A percentile compares a stretch with the other conserved stretches of the same genome.
Evolutionary conservation across 192 early-diverging fungal species (phyloP).

Genomic region (Spizellomyces sp.): DNA sequence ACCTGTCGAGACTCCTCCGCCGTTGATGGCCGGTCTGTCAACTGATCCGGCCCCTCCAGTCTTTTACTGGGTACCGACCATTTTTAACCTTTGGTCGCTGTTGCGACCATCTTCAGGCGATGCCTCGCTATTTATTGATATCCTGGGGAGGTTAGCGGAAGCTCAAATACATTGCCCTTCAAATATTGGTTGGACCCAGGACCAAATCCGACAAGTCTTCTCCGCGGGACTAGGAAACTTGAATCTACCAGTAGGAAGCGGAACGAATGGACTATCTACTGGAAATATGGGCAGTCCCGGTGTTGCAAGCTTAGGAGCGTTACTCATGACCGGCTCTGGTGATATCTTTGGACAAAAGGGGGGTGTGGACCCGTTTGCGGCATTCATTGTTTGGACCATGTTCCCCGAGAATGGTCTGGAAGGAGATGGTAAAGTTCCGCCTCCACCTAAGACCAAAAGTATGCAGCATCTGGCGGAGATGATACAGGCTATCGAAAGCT

Average conservation of each 20-base stretch:
- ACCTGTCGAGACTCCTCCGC: slow-evolving; percentile 49
- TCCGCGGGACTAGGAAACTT: slow-evolving; percentile 46
- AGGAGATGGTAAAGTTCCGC: not conserved
- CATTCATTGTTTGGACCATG: slow-evolving; percentile 81
- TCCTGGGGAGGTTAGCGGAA: slow-evolving; percentile 71
- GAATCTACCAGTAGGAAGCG: slow-evolving; percentile 49
- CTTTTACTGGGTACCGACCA: slow-evolving; percentile 75
- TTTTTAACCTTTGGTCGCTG: slow-evolving; percentile 84
- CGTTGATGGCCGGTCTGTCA: not conserved
- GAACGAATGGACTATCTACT: not conserved
- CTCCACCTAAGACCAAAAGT: slow-evolving; percentile 39
- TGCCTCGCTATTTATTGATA: slow-evolving; percentile 70
- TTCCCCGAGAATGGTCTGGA: slow-evolving; percentile 39
- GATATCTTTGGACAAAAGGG: slow-evolving; percentile 21
- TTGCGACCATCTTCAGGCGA: slow-evolving; percentile 59
- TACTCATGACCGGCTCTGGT: not conserved
- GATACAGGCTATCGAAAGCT: slow-evolving; percentile 86
- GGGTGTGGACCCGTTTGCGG: slow-evolving; percentile 67
- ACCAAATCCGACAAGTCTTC: slow-evolving; percentile 65
- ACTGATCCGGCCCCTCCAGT: slow-evolving; percentile 42
- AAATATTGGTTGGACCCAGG: slow-evolving; percentile 59
- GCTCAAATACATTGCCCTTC: slow-evolving; percentile 28
- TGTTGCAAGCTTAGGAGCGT: slow-evolving; percentile 5
- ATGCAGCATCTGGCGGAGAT: slow-evolving; percentile 69
- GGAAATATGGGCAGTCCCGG: slow-evolving; percentile 8